phyloP scores from a whole-genome alignment of 73 alveolate genomes.

The Stentor coeruleus region DNA sequence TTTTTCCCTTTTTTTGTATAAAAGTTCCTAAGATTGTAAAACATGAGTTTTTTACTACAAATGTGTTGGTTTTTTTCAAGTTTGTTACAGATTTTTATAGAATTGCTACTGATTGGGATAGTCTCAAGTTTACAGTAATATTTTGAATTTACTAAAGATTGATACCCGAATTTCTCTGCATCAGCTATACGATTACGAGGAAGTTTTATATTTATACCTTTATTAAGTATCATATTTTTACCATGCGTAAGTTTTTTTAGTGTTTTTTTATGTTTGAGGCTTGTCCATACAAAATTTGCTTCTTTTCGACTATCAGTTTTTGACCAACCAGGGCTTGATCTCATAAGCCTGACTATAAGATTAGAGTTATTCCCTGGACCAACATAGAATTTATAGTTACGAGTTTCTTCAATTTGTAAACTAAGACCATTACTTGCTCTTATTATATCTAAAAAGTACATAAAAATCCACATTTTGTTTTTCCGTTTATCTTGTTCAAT shows the following conservation, averaged over 20 bases:
- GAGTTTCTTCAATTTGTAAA: not conserved
- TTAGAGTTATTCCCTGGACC: conserved; percentile 21
- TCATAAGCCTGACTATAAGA: not conserved
- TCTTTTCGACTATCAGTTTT: conserved; percentile 9
- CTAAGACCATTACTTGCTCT: conserved; percentile 16
- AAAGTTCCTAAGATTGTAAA: not conserved
- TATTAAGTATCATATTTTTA: too few relatives aligned
- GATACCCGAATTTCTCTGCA: not conserved
- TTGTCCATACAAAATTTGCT: conserved; percentile 5
- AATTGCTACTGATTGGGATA: not conserved
- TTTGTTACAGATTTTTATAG: conserved; percentile 10
- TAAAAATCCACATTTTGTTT: not conserved
- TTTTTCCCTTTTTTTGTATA: not conserved
- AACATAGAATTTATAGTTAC: not conserved
- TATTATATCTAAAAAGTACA: not conserved
- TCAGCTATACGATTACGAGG: not conserved
- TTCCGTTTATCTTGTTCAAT: not conserved
- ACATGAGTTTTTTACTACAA: not conserved
- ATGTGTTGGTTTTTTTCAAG: not conserved
- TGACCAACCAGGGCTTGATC: conserved; percentile 13
- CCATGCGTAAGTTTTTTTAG: not conserved
- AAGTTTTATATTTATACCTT: not conserved
- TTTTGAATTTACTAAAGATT: not conserved
- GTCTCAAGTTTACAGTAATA: not conserved
- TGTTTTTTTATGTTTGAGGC: not conserved